Evolutionary conservation across 2,329 filamentous ascomycete species (phyloP), one percentile per base, ranked within the genome.

Genomic region (Xylariaceae sp.): DNA sequence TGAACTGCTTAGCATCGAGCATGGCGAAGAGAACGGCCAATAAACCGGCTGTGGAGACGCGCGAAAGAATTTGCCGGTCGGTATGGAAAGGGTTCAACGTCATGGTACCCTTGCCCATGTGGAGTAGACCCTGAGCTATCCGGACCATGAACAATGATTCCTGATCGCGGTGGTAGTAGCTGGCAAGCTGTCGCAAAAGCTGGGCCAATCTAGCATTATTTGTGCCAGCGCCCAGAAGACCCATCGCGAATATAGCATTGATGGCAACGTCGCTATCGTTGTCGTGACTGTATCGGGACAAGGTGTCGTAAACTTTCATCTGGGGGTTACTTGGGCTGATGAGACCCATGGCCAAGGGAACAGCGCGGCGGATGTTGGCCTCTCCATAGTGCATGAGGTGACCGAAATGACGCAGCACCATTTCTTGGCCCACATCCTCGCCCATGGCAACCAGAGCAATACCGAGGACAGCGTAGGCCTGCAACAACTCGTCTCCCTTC

Each of bases 321-420:
- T 99, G 95, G 9, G 94, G 94, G 78, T 99, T 99, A 78, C 92
- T 97, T 10, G 95, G 91, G 76, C 90, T 96, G 72, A 99, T 88
- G 57, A 99, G 83, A 70, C 92, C 95, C 91, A 99, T 95, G 30
- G 94, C 94, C 57, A 99, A 82, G 41, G 94, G 94, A 35, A 99
- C 94, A 17, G 92, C 93, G 72, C 94, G 94, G 63, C 94, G 89
- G 69, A 99, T 99, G 73, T 99, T 97, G 72, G 92, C 83, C 74
- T 97, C 93, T 64, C 95, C 94, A 71, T 99, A 99, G 78, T 99
- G 94, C 94, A 99, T 99, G 61, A 99, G 82, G 74, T 99, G 94
- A 53, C 92, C 94, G 69, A 99, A 97, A 72, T 97, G 94, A 60
- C 94, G 88, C 47, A 99, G 82, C 9, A 97, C 92, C 94, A 99